Evolutionary conservation across 176 grass and related monocot species (phyloP).

Genomic region (Ensete glaucum): DNA sequence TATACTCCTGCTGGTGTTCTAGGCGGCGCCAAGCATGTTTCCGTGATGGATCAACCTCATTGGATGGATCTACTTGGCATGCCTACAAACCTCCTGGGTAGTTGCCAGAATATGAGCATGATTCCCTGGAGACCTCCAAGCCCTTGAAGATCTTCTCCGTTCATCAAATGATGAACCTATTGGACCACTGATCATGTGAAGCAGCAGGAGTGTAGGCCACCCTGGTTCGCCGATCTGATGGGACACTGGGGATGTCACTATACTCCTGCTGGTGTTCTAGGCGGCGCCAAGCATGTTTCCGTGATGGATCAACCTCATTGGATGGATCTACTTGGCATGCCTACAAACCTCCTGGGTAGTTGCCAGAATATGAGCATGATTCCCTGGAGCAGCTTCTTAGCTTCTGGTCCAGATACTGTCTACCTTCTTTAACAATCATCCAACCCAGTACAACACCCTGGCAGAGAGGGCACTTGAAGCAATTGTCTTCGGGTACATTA

Average conservation of each 20-base stretch:
- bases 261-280: constrained; percentile 32
- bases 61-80: constrained; percentile 29
- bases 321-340: constrained; percentile 30
- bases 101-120: constrained; percentile 31
- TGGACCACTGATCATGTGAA: too few relatives aligned
- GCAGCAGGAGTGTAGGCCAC: too few relatives aligned
- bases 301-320: constrained; percentile 27
- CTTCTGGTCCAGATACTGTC: constrained; percentile 35
- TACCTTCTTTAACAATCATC: constrained; percentile 29
- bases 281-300: constrained; percentile 22
- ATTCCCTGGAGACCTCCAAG: constrained; percentile 24
- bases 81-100: constrained; percentile 30
- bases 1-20: constrained; percentile 30
- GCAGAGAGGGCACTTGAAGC: constrained; percentile 32
- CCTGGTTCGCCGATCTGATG: too few relatives aligned
- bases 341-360: constrained; percentile 29
- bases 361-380: constrained; percentile 30
- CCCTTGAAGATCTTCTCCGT: too few relatives aligned
- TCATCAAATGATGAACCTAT: too few relatives aligned
- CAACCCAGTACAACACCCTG: constrained; percentile 25
- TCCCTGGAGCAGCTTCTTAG: constrained; percentile 28
- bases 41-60: constrained; percentile 28
- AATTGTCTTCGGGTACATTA: constrained; percentile 1
- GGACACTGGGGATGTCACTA: constrained; percentile 26
- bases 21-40: constrained; percentile 23